These are phyloP conservation scores for Teratosphaeria destructans DNA, from an alignment of 2,329 filamentous ascomycete species.

Conservation along the genomic window DNA sequence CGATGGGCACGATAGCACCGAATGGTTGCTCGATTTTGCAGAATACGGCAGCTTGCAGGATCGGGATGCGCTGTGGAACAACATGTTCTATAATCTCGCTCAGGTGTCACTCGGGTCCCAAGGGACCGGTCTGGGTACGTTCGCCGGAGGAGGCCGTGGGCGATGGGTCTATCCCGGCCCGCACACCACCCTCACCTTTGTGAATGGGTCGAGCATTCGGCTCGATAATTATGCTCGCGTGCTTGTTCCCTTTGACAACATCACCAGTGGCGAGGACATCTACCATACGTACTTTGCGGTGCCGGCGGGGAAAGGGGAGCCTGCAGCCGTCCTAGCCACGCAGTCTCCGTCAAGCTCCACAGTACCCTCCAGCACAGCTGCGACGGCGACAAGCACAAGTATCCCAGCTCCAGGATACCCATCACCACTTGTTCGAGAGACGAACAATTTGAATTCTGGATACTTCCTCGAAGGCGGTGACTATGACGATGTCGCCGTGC, in stretches of 20 bases:
- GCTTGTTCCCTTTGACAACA: constrained; percentile 29
- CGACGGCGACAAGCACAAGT: constrained; percentile 8
- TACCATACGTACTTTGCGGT: constrained; percentile 27
- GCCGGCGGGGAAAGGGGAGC: constrained; percentile 8
- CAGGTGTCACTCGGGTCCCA: constrained; percentile 31
- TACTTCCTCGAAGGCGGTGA: constrained; percentile 36
- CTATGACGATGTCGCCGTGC: constrained; percentile 37
- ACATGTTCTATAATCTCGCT: constrained; percentile 37
- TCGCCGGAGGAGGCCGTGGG: constrained; percentile 35
- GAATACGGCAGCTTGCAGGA: constrained; percentile 44
- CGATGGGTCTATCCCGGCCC: constrained; percentile 34
- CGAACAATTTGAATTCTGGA: constrained; percentile 35
- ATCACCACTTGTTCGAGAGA: constrained; percentile 28
- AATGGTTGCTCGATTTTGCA: constrained; percentile 39
- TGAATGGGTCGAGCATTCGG: constrained; percentile 32
- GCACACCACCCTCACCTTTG: constrained; percentile 34
- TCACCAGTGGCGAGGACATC: constrained; percentile 33
- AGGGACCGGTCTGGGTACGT: constrained; percentile 34
- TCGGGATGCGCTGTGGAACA: constrained; percentile 47
- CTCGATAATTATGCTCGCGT: constrained; percentile 36
- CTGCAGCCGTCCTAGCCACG: constrained; percentile 4
- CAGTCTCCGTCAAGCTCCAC: constrained; percentile 7
- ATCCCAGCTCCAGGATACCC: constrained; percentile 35
- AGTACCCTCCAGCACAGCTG: constrained; percentile 8
- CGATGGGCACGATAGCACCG: constrained; percentile 45